Percentiles rank a stretch among this genome's conserved stretches.
Conservation (phyloP, 345 rosid species). For the Turritis glabra region DNA sequence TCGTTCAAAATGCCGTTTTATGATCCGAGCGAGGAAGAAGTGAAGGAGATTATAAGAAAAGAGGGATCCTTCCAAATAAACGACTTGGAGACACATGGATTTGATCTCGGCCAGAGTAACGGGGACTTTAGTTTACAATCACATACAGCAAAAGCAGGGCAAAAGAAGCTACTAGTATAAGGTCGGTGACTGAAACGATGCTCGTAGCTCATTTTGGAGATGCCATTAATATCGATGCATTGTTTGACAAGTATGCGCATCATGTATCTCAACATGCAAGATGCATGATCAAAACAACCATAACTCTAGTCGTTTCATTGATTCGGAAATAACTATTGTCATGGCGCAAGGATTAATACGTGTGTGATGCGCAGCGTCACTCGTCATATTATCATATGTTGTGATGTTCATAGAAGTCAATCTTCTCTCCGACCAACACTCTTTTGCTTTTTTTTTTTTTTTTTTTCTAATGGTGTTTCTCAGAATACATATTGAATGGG, state of each 20-base stretch:
- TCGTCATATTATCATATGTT: no score
- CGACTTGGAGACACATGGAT: slow-evolving; percentile 19
- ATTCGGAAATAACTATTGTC: neutral
- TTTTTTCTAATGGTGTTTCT: no score
- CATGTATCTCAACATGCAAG: slow-evolving; percentile 29
- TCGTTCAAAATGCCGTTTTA: slow-evolving; percentile 44
- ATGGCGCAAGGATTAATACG: no score
- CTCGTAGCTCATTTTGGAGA: slow-evolving; percentile 52
- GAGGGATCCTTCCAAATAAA: slow-evolving; percentile 42
- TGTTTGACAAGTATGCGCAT: slow-evolving; percentile 42
- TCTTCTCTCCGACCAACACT: no score
- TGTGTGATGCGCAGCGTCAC: no score
- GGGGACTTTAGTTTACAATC: slow-evolving; percentile 12
- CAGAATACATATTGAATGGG: no score
- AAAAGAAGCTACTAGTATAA: slow-evolving; percentile 46
- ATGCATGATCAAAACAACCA: slow-evolving; percentile 26
- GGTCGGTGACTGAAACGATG: slow-evolving; percentile 62
- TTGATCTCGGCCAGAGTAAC: slow-evolving; percentile 12
- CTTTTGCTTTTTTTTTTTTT: no score
- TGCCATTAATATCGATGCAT: slow-evolving; percentile 33
- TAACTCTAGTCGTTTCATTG: slow-evolving; percentile 22
- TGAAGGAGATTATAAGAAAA: slow-evolving; percentile 15
- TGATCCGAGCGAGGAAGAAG: slow-evolving; percentile 34
- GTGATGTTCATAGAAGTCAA: no score
- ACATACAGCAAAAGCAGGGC: neutral